These are phyloP conservation scores for Cercospora zeina DNA, from an alignment of 2,329 filamentous ascomycete species.

Conservation along the genomic window DNA sequence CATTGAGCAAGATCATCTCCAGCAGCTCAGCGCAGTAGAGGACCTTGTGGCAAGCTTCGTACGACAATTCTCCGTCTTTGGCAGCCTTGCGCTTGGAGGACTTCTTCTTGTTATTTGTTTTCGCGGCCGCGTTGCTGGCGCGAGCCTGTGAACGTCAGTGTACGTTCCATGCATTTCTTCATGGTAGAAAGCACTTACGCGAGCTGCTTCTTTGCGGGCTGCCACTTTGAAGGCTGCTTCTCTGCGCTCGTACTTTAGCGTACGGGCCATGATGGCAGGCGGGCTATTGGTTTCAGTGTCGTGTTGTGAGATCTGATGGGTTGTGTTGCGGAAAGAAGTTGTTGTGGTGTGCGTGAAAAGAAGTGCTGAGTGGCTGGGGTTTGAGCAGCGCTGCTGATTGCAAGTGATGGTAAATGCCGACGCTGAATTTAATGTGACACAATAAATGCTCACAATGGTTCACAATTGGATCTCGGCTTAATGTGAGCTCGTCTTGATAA, in stretches of 20 bases:
- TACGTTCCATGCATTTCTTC: too few relatives aligned
- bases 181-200: too few relatives aligned
- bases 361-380: neutral
- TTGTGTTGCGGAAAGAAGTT: neutral
- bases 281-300: neutral
- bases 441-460: neutral
- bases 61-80: neutral
- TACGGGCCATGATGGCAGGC: too few relatives aligned
- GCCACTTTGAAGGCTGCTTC: too few relatives aligned
- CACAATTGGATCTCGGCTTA: neutral
- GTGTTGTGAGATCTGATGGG: neutral
- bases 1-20: neutral
- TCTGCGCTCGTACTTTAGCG: too few relatives aligned
- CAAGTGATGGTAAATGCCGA: neutral
- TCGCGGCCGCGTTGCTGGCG: neutral
- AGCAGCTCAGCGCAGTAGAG: neutral
- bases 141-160: too few relatives aligned
- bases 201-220: too few relatives aligned
- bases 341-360: neutral
- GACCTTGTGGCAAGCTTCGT: neutral
- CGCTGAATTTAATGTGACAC: neutral
- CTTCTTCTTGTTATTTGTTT: neutral
- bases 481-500: neutral
- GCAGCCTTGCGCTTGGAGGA: neutral
- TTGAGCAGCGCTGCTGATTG: neutral